Evolutionary conservation across 768 basidiomycete species (phyloP), one percentile per base, ranked within the genome.

Genomic region (Termitomyces sp.): DNA sequence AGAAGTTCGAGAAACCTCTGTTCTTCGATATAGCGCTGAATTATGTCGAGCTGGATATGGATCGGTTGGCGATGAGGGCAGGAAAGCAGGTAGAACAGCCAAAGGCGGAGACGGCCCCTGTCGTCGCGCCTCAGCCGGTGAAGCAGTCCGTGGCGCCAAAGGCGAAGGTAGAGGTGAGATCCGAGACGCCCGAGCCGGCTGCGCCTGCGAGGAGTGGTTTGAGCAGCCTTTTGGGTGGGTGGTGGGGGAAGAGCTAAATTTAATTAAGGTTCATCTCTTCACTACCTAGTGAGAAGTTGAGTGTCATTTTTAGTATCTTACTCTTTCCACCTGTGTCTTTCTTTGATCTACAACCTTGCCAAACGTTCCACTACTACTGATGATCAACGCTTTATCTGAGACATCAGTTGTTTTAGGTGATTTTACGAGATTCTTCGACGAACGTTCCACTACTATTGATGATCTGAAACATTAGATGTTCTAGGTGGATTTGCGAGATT

Each of bases 21-120:
- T 97, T 98, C 76, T 97, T 95, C 71, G 91, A 97, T 67, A 89
- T 93, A 59, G 94, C 93, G 17, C 83, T 94, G 64, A 97, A 96
- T 71, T 97, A 96, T 66, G 86, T 92, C 54, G 84, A 89, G 60
- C 70, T 94, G 57, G 90, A 94, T 64, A 87, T 94, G 84, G 88
- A 91, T 45, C 73, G 81, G 50, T 70, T 97, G 56, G 72, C 84
- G 64, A 80, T 78, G 56, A 76, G 87, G 17, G 89, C 87, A 3
- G 93, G 93, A 1, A 86, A 84, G 72, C 68, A 75, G 45, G 66
- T 68, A 12, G 62, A 57, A 9, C 56, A 55, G 45, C 60, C 65
- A 15, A 12, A 12, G 21, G 19, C 11, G 38, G 15, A 33, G 5
- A 63, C 70, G 14, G 61, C 65, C 2, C 55, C 62, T 42, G 56